Evolutionary conservation across 1,284 basidiomycete species (phyloP), one percentile per base, ranked within the genome.

Genomic region (Ustilago esculenta): DNA sequence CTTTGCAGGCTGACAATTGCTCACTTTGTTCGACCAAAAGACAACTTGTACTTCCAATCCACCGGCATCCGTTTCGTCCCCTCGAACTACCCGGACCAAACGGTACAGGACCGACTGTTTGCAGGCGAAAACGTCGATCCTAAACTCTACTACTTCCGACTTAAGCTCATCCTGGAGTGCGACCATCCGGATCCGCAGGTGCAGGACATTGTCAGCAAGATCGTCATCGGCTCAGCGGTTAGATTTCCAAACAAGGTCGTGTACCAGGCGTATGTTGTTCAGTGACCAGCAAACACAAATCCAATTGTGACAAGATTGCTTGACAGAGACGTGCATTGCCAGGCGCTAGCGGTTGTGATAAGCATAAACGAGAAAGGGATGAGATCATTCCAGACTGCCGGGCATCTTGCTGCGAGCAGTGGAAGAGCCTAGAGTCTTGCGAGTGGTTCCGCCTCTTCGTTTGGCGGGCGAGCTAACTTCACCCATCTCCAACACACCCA

Each of bases 201-300:
- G 1, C 59, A 69, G 29, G 60, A 64, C 18, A 33, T 64, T 1
- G 72, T 69, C 17, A 64, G 51, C 29, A 69, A 69, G 25, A 21
- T 69, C 21, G 32, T 69, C 18, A 59, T 69, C 6, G 66, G 59
- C 3, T 47, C 41, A 20, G 66, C 66, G 0, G 55, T 64, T 6
- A 45, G 66, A 6, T 46, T 51, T 23, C 55, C 66, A 1, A 29
- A 52, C 17, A 32, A 18, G 14, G 56, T 69, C 32, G 49, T 56
- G 15, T 64, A 64, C 41, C 51, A 69, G 18, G 65, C 66, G 0
- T 63, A 59, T 30, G 66, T 69, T 29, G 66, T 63, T 10, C 32
- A 63, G 17, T 69, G 52, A 14, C 11, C 24, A 7, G 12, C 27
- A 29, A 6, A 29, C 27, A 29, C 7, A 29, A 29, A 7, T 29